A percentile compares a stretch with the other conserved stretches of the same genome.
Evolutionary conservation across 805 yeast genomes (phyloP).

Genomic region (Wilhelminamyces savonicus): DNA sequence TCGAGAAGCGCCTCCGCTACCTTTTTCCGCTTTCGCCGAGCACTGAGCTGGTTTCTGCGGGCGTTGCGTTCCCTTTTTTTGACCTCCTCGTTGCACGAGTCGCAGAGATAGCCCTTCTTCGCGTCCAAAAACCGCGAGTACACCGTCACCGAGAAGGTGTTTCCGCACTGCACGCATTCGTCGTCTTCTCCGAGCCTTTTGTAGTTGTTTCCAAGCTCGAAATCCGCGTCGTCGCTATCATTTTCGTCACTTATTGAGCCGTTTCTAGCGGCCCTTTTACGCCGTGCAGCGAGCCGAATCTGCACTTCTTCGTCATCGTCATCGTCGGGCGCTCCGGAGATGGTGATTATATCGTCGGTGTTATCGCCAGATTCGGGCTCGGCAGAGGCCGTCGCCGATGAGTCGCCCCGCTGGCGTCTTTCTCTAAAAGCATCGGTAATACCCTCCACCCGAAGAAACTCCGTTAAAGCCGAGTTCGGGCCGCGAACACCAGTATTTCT

Average conservation of each 20-base stretch:
- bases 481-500: slow-evolving; percentile 33
- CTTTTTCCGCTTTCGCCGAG: slow-evolving; percentile 69
- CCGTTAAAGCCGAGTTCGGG: slow-evolving; percentile 86
- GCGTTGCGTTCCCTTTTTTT: slow-evolving; percentile 38
- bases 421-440: slow-evolving; percentile 74
- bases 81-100: slow-evolving; percentile 44
- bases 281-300: not conserved
- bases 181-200: slow-evolving; percentile 47
- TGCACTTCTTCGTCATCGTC: slow-evolving; percentile 1
- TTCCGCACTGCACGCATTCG: slow-evolving; percentile 57
- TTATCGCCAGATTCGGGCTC: not conserved
- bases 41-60: slow-evolving; percentile 50
- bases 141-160: slow-evolving; percentile 55
- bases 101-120: slow-evolving; percentile 61
- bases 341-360: slow-evolving; percentile 1
- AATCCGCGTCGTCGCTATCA: slow-evolving; percentile 22
- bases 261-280: not conserved
- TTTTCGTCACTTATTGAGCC: slow-evolving; percentile 4
- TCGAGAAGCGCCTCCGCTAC: slow-evolving; percentile 82
- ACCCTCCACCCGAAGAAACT: slow-evolving; percentile 82
- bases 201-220: slow-evolving; percentile 10
- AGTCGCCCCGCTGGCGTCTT: slow-evolving; percentile 10
- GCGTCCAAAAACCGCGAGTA: slow-evolving; percentile 50
- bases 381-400: slow-evolving; percentile 1
- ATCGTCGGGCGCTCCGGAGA: slow-evolving; percentile 1